Conservation (phyloP, 257 asterid genomes). For the Verbascum thapsus region DNA sequence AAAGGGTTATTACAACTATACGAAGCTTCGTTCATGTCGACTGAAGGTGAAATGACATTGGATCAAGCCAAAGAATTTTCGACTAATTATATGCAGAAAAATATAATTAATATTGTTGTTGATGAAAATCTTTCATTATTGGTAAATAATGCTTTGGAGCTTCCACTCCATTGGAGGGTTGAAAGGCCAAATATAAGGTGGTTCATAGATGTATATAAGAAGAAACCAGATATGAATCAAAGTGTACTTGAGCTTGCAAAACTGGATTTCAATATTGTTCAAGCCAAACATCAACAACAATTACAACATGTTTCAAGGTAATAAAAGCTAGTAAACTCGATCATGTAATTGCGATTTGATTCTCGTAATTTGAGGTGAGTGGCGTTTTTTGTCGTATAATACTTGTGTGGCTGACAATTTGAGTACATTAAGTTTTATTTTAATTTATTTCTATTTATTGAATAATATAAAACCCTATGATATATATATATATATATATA, state of each 20-base stretch:
- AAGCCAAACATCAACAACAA: slow-evolving; percentile 30
- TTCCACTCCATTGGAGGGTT: slow-evolving; percentile 41
- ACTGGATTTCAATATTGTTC: slow-evolving; percentile 40
- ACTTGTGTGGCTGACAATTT: too few species aligned
- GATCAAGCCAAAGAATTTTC: slow-evolving; percentile 32
- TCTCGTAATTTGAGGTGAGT: too few species aligned
- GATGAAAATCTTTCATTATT: slow-evolving; percentile 18
- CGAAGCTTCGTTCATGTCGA: slow-evolving; percentile 38
- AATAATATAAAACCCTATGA: too few species aligned
- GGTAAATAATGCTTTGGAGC: slow-evolving; percentile 33
- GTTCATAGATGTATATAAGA: slow-evolving; percentile 34
- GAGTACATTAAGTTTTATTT: too few species aligned
- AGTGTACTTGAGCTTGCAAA: slow-evolving; percentile 37
- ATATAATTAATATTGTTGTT: not conserved
- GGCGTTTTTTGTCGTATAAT: too few species aligned
- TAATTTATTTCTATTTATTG: too few species aligned
- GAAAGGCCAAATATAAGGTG: slow-evolving; percentile 33
- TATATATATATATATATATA: too few species aligned
- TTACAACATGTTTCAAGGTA: slow-evolving; percentile 35
- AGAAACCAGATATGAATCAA: slow-evolving; percentile 8
- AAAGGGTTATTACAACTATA: slow-evolving; percentile 34
- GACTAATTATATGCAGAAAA: not conserved
- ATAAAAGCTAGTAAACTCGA: too few species aligned
- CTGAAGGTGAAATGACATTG: slow-evolving; percentile 27
- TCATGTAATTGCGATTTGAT: too few species aligned